Evolutionary conservation across 306 rosid species (phyloP).

Genomic region (Hylodesmum podocarpum): DNA sequence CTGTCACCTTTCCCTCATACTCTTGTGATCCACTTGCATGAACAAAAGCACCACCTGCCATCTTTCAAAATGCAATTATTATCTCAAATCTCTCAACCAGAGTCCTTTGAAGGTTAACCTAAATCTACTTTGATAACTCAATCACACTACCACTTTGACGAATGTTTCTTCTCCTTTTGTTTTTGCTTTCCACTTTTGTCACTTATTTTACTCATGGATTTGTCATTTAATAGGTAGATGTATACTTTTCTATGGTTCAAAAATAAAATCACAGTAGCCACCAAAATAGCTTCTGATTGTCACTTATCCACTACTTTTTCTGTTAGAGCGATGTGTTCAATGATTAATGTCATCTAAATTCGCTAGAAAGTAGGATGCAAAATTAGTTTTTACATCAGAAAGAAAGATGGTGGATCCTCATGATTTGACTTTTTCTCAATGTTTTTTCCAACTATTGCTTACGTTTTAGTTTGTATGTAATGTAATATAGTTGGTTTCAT

Average conservation of each 20-base stretch:
- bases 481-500: not conserved
- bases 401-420: not conserved
- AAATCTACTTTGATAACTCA: not conserved
- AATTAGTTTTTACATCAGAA: not conserved
- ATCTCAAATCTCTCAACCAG: not conserved
- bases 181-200: constrained; percentile 1
- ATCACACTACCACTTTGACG: not conserved
- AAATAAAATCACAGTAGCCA: not conserved
- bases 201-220: not conserved
- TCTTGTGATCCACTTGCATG: not conserved
- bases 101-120: not conserved
- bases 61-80: not conserved
- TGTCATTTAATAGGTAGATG: not conserved
- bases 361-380: not conserved
- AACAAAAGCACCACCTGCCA: constrained; percentile 27
- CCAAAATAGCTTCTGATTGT: constrained; percentile 6
- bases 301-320: constrained; percentile 16
- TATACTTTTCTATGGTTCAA: not conserved
- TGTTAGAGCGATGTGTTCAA: not conserved
- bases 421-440: not conserved
- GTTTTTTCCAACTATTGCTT: not conserved
- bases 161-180: not conserved
- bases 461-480: not conserved
- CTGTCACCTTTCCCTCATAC: constrained; percentile 27
- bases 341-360: not conserved